Base-by-base conservation (phyloP, 108 stramenopile genomes). In the Cyclotella atomus region DNA sequence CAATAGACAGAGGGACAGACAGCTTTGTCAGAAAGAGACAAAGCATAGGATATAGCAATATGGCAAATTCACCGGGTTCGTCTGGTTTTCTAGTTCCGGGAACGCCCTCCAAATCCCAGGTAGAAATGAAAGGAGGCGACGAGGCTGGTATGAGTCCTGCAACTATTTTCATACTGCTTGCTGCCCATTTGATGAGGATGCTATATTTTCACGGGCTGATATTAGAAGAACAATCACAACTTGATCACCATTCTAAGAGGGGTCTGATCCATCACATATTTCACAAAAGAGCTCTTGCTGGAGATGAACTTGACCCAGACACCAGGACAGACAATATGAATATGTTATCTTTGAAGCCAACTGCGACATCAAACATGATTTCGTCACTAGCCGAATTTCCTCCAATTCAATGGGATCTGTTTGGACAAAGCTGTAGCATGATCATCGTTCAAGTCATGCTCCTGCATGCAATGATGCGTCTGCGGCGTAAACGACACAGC, bases 371-470 rank as follows among this genome's bases (percentile, higher is more conserved):
- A 46, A 25, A 21, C 1, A 30, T 23, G 27, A 0, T 5, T 24
- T 52, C 59, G 20, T 60, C n/a, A n/a, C n/a, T 33, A 19, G 3
- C 76, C 21, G 59, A 69, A 45, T 28, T 15, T 20, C 33, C 65
- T 1, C 7, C 61, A 6, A 52, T 80, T 19, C 79, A 69, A 47
- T 73, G 49, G 47, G 79, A 80, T 36, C 41, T 80, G 35, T 46
- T 80, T 16, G 79, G 79, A 38, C 79, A 80, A 73, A 73, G 71
- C 32, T 61, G 65, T 34, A 68, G 38, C 67, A 80, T 80, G 79
- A 80, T 80, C 8, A 30, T 68, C 5, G 59, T 73, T 25, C 79
- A 80, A 60, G 49, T 80, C 12, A 52, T 80, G 57, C 71, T 80
- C 2, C 62, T 80, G 6, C 66, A 73, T 29, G 70, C 65, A 17